phyloP scores from a whole-genome alignment of 1,139 yeast genomes.

The Blastobotrys elegans region DNA sequence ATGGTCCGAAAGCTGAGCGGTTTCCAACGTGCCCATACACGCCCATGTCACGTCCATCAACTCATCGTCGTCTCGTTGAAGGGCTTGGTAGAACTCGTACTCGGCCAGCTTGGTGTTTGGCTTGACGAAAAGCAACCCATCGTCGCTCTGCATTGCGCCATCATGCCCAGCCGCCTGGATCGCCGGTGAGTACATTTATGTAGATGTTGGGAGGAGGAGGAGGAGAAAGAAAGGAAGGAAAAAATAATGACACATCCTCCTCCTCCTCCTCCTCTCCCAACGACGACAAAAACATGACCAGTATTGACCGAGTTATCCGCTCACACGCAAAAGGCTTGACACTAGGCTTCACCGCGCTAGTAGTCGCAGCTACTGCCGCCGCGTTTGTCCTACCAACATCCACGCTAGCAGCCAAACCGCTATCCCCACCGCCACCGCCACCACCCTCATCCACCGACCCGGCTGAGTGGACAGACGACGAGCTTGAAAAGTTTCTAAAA shows the following conservation, averaged over 20 bases:
- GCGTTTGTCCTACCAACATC: conserved; percentile 18
- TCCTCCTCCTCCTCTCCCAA: not conserved
- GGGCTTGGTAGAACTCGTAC: conserved; percentile 56
- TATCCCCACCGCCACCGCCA: conserved; percentile 12
- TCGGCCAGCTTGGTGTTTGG: conserved; percentile 55
- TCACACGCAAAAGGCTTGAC: conserved; percentile 22
- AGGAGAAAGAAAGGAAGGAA: no score
- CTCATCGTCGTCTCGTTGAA: conserved; percentile 20
- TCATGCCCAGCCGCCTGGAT: conserved; percentile 86
- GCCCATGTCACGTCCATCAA: conserved; percentile 34
- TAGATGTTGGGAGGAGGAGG: no score
- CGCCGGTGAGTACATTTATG: conserved; percentile 14
- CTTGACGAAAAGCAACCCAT: conserved; percentile 69
- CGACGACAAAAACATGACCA: conserved; percentile 4
- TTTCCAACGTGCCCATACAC: conserved; percentile 39
- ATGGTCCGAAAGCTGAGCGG: conserved; percentile 22
- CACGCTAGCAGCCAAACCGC: no score
- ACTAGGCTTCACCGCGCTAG: conserved; percentile 26
- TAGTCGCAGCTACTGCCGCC: conserved; percentile 26
- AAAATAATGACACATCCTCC: not conserved
- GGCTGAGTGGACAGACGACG: conserved; percentile 22
- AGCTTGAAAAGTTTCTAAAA: conserved; percentile 22
- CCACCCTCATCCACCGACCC: conserved; percentile 17
- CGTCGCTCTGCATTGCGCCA: conserved; percentile 59
- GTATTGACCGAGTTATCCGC: conserved; percentile 15